Evolutionary conservation across 1,284 basidiomycete genomes (phyloP), one percentile per base, ranked within the genome.

Genomic region (Cronartium ribicola): DNA sequence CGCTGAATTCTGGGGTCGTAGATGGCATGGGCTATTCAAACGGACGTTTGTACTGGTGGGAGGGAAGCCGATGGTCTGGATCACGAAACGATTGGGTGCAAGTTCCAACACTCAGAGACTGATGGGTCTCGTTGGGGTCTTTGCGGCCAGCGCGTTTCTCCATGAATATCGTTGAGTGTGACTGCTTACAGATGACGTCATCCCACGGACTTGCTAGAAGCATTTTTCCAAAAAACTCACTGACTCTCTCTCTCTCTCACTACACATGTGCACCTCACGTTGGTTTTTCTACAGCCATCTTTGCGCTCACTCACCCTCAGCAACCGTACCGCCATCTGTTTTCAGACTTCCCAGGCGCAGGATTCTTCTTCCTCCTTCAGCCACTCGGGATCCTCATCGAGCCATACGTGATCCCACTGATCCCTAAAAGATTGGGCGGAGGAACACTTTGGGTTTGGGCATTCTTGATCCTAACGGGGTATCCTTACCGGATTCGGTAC

Each of bases 401-500:
- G 29, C 68, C 60, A 3, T n/a, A 51, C 8, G 55, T 71, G 5
- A 71, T 63, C 20, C 68, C 68, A 4, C 29, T 14, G 61, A 71
- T 71, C 40, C 68, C 68, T 3, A 51, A 39, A 22, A 4, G 3
- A 11, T 29, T 71, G 8, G 68, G 68, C 11, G 68, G 68, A 3
- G 68, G 68, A 5, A 64, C 60, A 1, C 60, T 71, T 20, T 71
- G 68, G 68, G 68, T 71, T 17, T 63, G 60, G 68, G 8, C 36
- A 3, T 71, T 71, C 46, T 63, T 46, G 3, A 36, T 71, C 43
- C 13, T 48, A 2, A 10, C 61, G 0, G 40, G 51, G 29, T 63
- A 39, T 8, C 61, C 59, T 10, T 71, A 63, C 29, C 59, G 68
- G 10, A 44, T 55, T 20, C 20, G 22, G 10, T 55, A 60, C 39